Base-by-base conservation (phyloP, 2,329 filamentous ascomycete genomes). In the Phoma sp. region DNA sequence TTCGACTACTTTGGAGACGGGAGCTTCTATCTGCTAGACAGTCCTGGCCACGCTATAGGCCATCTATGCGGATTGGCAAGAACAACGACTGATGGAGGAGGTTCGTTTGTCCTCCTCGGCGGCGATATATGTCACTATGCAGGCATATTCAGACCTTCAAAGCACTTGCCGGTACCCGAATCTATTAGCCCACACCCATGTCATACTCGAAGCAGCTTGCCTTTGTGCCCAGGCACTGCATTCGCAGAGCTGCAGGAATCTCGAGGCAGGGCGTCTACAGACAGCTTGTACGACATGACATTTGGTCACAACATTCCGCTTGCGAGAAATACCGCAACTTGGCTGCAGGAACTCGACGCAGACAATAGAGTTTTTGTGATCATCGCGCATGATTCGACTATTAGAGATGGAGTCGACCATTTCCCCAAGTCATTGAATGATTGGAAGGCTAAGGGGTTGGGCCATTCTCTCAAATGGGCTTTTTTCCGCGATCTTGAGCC, bases 1-100 rank as follows among this genome's bases (percentile, higher is more conserved):
- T 68, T 73, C 24, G 83, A 86, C 62, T 85, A 79, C 61, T 86
- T 84, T 50, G 78, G 78, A 3, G 83, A 86, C 61, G 83, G 82
- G 0, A 78, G 73, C 22, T 83, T 86, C 58, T 85, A 84, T 62
- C 72, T 86, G 1, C 73, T 86, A 25, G 73, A 82, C 58, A 77
- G 78, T 3, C 82, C 82, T 0, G 83, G 83, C 1, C 82, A 85
- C 60, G 76, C 78, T 0, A 66, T 80, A 9, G 80, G 79, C 1
- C 81, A 83, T 60, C 69, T 82, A n/a, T 78, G 76, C 52, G 82
- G 74, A 3, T 71, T 85, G 0, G 82, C 79, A 1, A 71, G 82
- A 7, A 79, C 76, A 2, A 67, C 62, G 0, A 38, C 46, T 0
- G 39, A 38, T 7, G 49, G 58, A 2, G 57, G 35, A 35, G 47